These are phyloP conservation scores for Suillus ampliporus DNA, from an alignment of 768 basidiomycete species.

Conservation along the genomic window DNA sequence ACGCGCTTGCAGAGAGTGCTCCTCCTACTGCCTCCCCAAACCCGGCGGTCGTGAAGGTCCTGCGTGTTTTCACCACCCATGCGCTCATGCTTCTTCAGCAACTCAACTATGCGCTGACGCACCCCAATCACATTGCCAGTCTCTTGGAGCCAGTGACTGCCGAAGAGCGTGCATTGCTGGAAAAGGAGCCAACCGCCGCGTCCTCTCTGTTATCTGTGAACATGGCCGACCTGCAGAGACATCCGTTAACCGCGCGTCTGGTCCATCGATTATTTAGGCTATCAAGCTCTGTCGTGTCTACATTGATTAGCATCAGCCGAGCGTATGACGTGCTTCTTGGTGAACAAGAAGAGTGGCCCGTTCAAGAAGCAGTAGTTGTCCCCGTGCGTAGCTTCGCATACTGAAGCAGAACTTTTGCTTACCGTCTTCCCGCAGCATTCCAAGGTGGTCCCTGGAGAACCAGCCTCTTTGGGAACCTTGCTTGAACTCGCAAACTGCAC, in stretches of 20 bases:
- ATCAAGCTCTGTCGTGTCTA: constrained; percentile 70
- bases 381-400: constrained; percentile 51
- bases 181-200: constrained; percentile 55
- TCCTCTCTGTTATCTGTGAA: constrained; percentile 46
- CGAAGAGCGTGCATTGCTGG: constrained; percentile 73
- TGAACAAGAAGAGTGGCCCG: constrained; percentile 74
- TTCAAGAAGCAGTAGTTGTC: constrained; percentile 68
- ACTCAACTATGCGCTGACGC: constrained; percentile 87
- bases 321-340: constrained; percentile 70
- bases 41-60: constrained; percentile 63
- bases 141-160: constrained; percentile 79
- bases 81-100: constrained; percentile 82
- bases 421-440: constrained; percentile 61
- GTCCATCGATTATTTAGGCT: constrained; percentile 75
- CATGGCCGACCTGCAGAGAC: constrained; percentile 64
- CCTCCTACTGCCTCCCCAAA: constrained; percentile 25
- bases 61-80: constrained; percentile 70
- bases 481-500: constrained; percentile 84
- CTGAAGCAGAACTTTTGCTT: background rate
- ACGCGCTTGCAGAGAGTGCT: constrained; percentile 64
- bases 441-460: constrained; percentile 82
- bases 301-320: constrained; percentile 71
- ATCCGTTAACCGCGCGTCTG: constrained; percentile 74
- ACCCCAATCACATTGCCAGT: constrained; percentile 87
- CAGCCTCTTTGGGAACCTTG: constrained; percentile 84